A percentile compares a stretch with the other conserved stretches of the same genome.
These are phyloP conservation scores for Debaryomyces nepalensis DNA, from an alignment of 1,139 yeast species.

Conservation along the genomic window DNA sequence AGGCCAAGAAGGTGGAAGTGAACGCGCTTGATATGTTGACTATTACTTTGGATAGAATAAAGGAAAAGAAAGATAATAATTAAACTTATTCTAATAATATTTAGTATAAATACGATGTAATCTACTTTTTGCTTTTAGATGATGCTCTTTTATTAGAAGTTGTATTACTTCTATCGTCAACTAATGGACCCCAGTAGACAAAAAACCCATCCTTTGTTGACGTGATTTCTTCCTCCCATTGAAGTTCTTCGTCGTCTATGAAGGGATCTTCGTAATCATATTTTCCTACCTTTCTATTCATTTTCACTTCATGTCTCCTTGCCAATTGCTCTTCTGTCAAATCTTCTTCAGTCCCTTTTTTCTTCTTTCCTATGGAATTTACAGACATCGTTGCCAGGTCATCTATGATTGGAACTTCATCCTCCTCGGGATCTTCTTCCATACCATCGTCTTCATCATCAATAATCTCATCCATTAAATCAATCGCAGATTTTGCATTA, in stretches of 20 bases:
- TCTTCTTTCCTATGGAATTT: conserved; percentile 31
- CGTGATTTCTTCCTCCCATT: conserved; percentile 92
- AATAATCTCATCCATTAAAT: conserved; percentile 62
- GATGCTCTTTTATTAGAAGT: conserved; percentile 24
- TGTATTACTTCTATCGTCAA: conserved; percentile 56
- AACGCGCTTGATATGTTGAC: conserved; percentile 45
- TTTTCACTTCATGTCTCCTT: conserved; percentile 48
- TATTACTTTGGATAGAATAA: conserved; percentile 47
- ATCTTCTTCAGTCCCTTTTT: conserved; percentile 45
- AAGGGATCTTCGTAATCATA: conserved; percentile 95
- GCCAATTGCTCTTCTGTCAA: conserved; percentile 52
- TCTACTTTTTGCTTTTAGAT: conserved; percentile 25
- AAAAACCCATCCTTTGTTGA: conserved; percentile 95
- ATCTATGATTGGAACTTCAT: conserved; percentile 32
- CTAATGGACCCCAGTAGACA: conserved; percentile 92
- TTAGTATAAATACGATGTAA: conserved; percentile 3
- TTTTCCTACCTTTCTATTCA: conserved; percentile 78
- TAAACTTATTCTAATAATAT: too few species aligned
- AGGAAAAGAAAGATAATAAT: too few species aligned
- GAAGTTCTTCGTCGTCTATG: conserved; percentile 90
- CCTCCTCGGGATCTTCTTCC: conserved; percentile 60
- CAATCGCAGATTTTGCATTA: conserved; percentile 62
- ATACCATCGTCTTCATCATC: conserved; percentile 65
- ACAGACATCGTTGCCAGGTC: conserved; percentile 28
- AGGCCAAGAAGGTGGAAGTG: conserved; percentile 23